Evolutionary conservation across 116 monocot species (phyloP), one percentile per base, ranked within the genome.

Genomic region (Dioscorea cayenensis): DNA sequence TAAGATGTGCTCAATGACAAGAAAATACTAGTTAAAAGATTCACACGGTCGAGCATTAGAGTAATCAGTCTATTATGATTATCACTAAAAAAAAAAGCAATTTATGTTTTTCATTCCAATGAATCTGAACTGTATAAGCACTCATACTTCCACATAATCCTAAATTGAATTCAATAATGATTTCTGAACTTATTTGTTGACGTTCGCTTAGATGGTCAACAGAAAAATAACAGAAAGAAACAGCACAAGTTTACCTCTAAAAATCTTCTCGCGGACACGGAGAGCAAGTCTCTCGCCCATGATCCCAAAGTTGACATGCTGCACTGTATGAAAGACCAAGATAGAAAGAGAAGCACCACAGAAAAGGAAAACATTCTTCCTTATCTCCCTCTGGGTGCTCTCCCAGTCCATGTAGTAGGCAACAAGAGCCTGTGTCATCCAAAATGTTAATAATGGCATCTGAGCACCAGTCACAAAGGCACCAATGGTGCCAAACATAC

Each of bases 331-430:
- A 50, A 71, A 66, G 36, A 77, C 22, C 36, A 84, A 43, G 21
- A 73, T 71, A 23, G 77, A 27, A n/a, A 84, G 49, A 0, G 84
- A 72, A 13, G 60, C 76, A 22, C 72, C 38, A 29, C 64, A 69
- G 27, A 79, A 79, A 38, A 84, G 49, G 28, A 76, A 14, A 2
- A 59, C 72, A 28, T 76, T 73, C 73, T 71, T 84, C n/a, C 51
- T 76, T 49, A 79, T 67, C 51, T 84, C 84, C 50, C 52, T 76
- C 69, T 79, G 58, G 0, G 79, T 84, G 18, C 72, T 73, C 51
- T 84, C 79, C 84, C 84, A 84, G 0, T 72, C 79, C 79, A 79
- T 76, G 60, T 84, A 84, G 65, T 73, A 84, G 17, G 84, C 72
- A 13, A 79, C 76, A 16, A 84, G 75, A 25, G 84, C 69, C 51